phyloP scores from a whole-genome alignment of 768 basidiomycete species.

The Sarcomyxa edulis region DNA sequence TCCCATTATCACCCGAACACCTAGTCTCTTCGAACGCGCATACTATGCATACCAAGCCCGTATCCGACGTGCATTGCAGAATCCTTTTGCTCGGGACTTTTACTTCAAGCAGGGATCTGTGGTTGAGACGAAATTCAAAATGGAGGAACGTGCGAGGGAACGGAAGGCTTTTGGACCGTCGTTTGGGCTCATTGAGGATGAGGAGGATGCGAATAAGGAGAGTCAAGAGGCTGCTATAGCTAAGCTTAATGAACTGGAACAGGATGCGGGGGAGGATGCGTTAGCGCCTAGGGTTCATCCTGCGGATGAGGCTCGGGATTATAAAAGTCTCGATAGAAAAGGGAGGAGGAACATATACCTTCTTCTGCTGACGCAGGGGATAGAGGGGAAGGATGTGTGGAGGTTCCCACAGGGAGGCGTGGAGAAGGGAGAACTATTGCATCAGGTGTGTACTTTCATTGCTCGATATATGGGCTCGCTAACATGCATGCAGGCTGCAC shows the following conservation, averaged over 20 bases:
- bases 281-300: constrained; percentile 56
- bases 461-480: constrained; percentile 1
- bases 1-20: constrained; percentile 68
- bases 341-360: constrained; percentile 81
- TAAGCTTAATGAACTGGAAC: constrained; percentile 48
- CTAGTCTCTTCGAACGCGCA: constrained; percentile 69
- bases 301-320: constrained; percentile 55
- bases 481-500: constrained; percentile 65
- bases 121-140: constrained; percentile 73
- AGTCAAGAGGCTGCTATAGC: constrained; percentile 38
- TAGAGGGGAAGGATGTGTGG: constrained; percentile 58
- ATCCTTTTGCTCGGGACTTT: constrained; percentile 85
- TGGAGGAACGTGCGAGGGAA: constrained; percentile 73
- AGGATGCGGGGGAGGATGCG: constrained; percentile 59
- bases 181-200: constrained; percentile 43
- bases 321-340: constrained; percentile 73
- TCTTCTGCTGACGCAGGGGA: constrained; percentile 60
- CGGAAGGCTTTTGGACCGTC: constrained; percentile 64
- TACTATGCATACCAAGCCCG: constrained; percentile 83
- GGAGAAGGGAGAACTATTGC: constrained; percentile 62
- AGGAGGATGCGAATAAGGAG: constrained; percentile 40
- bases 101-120: constrained; percentile 93
- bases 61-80: constrained; percentile 79
- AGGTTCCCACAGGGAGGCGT: constrained; percentile 71
- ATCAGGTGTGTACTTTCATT: constrained; percentile 49